Percentiles rank a stretch among this genome's conserved stretches.
Conservation (phyloP, 2,329 filamentous ascomycete genomes). For the Cadophora gregata region DNA sequence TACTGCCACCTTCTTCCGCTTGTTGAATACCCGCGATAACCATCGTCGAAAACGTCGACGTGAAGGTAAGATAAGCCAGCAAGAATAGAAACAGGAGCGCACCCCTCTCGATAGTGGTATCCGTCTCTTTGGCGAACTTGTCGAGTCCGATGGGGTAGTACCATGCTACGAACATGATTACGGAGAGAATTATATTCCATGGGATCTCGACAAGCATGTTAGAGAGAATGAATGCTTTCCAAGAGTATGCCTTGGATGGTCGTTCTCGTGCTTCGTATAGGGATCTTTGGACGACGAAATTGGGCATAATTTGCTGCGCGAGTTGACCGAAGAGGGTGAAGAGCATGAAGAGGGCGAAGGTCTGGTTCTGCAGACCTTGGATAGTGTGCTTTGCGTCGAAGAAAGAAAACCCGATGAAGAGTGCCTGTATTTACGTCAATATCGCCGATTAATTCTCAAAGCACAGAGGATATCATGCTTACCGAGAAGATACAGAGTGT, state of each 20-base stretch:
- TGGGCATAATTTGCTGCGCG: not conserved
- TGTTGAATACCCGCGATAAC: conserved; percentile 65
- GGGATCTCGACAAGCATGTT: not conserved
- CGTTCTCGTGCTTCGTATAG: not conserved
- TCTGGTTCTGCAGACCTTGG: not conserved
- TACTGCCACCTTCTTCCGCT: not conserved
- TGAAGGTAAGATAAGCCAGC: conserved; percentile 49
- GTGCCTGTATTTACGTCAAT: not conserved
- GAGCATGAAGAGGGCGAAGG: not conserved
- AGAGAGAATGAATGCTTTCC: not conserved
- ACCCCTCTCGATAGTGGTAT: conserved; percentile 76
- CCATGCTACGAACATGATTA: not conserved
- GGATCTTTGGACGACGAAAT: not conserved
- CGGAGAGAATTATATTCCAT: not conserved
- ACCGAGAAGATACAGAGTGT: not conserved
- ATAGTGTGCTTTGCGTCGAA: not conserved
- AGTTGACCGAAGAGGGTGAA: not conserved
- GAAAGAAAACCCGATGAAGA: not conserved
- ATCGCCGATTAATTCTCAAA: not conserved
- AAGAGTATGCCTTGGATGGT: not conserved
- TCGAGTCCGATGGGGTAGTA: not conserved
- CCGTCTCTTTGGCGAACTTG: conserved; percentile 33
- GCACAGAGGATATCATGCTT: not conserved
- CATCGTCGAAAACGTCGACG: conserved; percentile 72
- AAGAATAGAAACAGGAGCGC: conserved; percentile 67